Evolutionary conservation across 352 stramenopile species (phyloP), one percentile per base, ranked within the genome.

Genomic region (Globisporangium barbulae): DNA sequence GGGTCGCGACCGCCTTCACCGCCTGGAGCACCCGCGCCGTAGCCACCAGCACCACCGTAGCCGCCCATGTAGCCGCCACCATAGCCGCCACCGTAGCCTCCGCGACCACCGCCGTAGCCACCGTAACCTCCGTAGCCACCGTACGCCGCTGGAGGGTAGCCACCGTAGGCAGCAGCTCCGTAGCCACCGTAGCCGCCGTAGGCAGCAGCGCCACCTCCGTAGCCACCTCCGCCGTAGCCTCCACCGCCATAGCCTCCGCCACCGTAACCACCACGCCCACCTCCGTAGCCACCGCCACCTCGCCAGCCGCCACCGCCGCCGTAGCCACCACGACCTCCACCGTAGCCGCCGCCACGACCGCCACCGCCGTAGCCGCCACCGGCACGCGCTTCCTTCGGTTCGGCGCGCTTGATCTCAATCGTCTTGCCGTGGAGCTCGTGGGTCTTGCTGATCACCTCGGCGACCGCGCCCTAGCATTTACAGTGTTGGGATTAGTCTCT

Each of bases 401-500:
- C 85, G 7, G 85, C 85, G 48, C 87, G 82, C 74, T 97, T 97
- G 70, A 96, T 92, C 62, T 97, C 90, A 7, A 98, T 83, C 10
- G 73, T 66, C 77, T 97, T 98, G 68, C 90, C 91, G 56, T 97
- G 89, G 50, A 98, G 84, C 71, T 96, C 88, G 70, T 98, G 91
- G 52, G 64, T 83, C 70, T 91, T 89, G 67, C 83, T 94, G 48
- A 97, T 85, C 54, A 97, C 90, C 63, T 96, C 88, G 1, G 91
- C 87, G 28, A 97, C 88, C 6, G 86, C 89, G 15, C 87, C 78
- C 75, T 90, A 22, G 17, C 35, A 12, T 41, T 41, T 9, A 41
- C 35, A 41, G 15, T 12, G 35, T 41, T 41, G 12, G 4, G 35
- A 4, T 41, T 41, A 41, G 35, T 15, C 35, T 41, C 12, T 41